Percentiles rank a stretch among this genome's conserved stretches.
These are phyloP conservation scores for Inonotus hispidus DNA, from an alignment of 1,284 basidiomycete species.

Conservation along the genomic window DNA sequence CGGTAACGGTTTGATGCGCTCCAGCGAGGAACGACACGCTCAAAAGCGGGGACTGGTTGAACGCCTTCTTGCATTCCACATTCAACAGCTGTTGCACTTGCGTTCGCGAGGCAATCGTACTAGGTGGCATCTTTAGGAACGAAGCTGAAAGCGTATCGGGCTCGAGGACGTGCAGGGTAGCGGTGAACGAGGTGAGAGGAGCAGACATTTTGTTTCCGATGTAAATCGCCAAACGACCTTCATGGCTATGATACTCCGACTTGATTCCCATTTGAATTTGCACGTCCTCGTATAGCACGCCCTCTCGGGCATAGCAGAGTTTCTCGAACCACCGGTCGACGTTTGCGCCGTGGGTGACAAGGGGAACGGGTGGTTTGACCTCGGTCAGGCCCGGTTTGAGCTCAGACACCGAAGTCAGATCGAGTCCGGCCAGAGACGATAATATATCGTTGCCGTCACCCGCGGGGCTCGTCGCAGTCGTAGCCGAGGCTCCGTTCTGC, in stretches of 20 bases:
- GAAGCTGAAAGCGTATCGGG: constrained; percentile 71
- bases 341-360: constrained; percentile 59
- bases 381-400: constrained; percentile 13
- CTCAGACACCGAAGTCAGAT: constrained; percentile 48
- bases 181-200: constrained; percentile 85
- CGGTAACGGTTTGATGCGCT: constrained; percentile 79
- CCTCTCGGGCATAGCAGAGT: constrained; percentile 76
- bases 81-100: constrained; percentile 93
- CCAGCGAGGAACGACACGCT: constrained; percentile 91
- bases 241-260: constrained; percentile 89
- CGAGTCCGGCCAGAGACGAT: constrained; percentile 77
- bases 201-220: constrained; percentile 93
- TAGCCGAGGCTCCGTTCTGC: constrained; percentile 21
- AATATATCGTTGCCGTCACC: constrained; percentile 55
- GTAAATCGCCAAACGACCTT: constrained; percentile 90
- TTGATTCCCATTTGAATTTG: constrained; percentile 96
- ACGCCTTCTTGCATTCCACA: constrained; percentile 90
- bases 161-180: constrained; percentile 71
- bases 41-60: constrained; percentile 75
- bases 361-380: constrained; percentile 28
- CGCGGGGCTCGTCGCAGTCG: constrained; percentile 29
- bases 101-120: constrained; percentile 71
- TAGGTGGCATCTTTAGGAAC: constrained; percentile 87
- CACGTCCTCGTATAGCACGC: constrained; percentile 93
- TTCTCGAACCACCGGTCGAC: constrained; percentile 90